Percentiles rank a stretch among this genome's conserved stretches.
phyloP scores from a whole-genome alignment of 2,329 filamentous ascomycete species.

The Neopestalotiopsis clavispora region DNA sequence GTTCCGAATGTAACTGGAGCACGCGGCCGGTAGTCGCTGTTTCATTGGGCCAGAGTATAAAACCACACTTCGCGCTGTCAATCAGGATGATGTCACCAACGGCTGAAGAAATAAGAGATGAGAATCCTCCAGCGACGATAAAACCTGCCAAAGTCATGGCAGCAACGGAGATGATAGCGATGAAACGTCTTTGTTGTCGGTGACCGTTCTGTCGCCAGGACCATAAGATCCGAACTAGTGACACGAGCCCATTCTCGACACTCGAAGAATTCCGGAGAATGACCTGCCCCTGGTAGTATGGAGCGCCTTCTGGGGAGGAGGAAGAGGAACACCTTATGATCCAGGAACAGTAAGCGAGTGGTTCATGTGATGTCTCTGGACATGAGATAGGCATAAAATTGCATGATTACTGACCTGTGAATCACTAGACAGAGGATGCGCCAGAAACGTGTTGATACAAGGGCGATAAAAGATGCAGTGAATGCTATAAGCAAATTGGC shows the following conservation, averaged over 20 bases:
- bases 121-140: background rate
- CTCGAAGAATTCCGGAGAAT: background rate
- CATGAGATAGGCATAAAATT: too few relatives aligned
- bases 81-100: background rate
- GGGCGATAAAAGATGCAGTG: too few relatives aligned
- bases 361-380: too few relatives aligned
- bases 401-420: too few relatives aligned
- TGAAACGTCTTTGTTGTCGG: background rate
- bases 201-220: background rate
- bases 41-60: background rate
- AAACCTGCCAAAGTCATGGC: background rate
- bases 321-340: background rate
- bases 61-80: background rate
- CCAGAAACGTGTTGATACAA: too few relatives aligned
- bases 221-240: background rate
- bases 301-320: background rate
- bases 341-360: too few relatives aligned
- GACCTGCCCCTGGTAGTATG: background rate
- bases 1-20: background rate
- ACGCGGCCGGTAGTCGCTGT: background rate
- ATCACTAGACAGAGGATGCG: too few relatives aligned
- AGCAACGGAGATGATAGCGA: background rate
- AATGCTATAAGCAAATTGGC: too few relatives aligned
- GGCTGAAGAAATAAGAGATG: background rate
- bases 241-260: background rate